Percentiles rank a stretch among this genome's conserved stretches.
Conservation (phyloP, 2,329 filamentous ascomycete genomes). For the Fusarium sublunatum region DNA sequence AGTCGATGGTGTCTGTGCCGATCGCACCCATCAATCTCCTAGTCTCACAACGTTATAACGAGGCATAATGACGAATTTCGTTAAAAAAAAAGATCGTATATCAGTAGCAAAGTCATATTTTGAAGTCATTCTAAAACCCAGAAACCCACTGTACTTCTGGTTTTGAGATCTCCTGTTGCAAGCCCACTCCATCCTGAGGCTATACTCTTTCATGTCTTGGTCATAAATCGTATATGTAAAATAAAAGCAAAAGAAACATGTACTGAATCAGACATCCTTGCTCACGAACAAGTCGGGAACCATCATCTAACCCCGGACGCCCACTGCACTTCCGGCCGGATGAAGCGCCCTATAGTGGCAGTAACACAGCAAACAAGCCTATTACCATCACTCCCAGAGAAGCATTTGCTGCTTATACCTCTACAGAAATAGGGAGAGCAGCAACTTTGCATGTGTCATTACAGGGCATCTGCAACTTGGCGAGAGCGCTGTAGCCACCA, state of each 20-base stretch:
- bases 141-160: slow-evolving; percentile 46
- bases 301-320: slow-evolving; percentile 27
- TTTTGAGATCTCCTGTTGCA: slow-evolving; percentile 29
- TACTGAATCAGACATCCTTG: not conserved
- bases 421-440: slow-evolving; percentile 36
- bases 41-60: not conserved
- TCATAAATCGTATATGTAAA: slow-evolving; percentile 25
- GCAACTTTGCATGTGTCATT: slow-evolving; percentile 43
- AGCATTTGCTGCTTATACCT: slow-evolving; percentile 15
- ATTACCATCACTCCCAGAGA: not conserved
- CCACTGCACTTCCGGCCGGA: slow-evolving; percentile 42
- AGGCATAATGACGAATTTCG: not conserved
- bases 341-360: not conserved
- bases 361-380: not conserved
- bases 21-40: no score
- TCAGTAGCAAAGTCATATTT: slow-evolving; percentile 7
- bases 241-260: slow-evolving; percentile 11
- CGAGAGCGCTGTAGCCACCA: slow-evolving; percentile 53
- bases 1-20: not conserved
- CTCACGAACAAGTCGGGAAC: not conserved
- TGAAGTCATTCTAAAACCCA: slow-evolving; percentile 25
- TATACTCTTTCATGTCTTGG: slow-evolving; percentile 1
- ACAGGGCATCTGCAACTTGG: slow-evolving; percentile 44
- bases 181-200: slow-evolving; percentile 30
- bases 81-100: not conserved